Evolutionary conservation across 2,329 filamentous ascomycete genomes (phyloP), one percentile per base, ranked within the genome.

Genomic region (Aspergillus sp.): DNA sequence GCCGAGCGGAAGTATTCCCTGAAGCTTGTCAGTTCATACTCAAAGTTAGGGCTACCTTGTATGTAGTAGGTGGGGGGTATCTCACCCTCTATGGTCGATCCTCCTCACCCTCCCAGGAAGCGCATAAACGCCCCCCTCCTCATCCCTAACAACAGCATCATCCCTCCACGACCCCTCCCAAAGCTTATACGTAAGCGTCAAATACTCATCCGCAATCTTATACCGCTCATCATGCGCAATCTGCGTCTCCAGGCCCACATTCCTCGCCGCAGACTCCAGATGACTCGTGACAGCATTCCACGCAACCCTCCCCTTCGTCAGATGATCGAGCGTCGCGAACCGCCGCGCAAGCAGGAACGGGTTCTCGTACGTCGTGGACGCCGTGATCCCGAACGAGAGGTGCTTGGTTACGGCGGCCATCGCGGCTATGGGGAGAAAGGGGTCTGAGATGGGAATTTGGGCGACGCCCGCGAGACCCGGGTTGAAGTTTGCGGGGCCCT

Each of bases 121-220:
- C 2, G 35, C 35, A 37, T 37, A 37, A 14, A 15, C 2, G 5
- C 15, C 15, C 14, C 14, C 35, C 35, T 35, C 23, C 15, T 23
- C 27, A n/a, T 66, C 15, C 4, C 55, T 55, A 8, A 58, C 17
- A 2, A 75, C 67, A 0, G 74, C 72, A 6, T 68, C 69, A 37
- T 75, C 72, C 15, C 74, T 68, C 79, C 80, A 84, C 8, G 75
- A 79, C 0, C 77, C 77, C 69, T 83, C 79, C 79, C 79, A 82
- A 0, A 82, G 72, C 65, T 79, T 80, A 50, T 76, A 75, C 3
- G 70, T 58, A 2, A 76, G 67, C 15, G 73, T 66, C 50, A 78
- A 61, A 55, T 79, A 79, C 61, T 81, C 79, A 43, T 81, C 70
- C 1, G 77, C 77, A 4, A 76, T 74, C 0, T 62, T 66, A 59